Evolutionary conservation across 2,329 filamentous ascomycete species (phyloP).

Genomic region (Fusarium incarnatum): DNA sequence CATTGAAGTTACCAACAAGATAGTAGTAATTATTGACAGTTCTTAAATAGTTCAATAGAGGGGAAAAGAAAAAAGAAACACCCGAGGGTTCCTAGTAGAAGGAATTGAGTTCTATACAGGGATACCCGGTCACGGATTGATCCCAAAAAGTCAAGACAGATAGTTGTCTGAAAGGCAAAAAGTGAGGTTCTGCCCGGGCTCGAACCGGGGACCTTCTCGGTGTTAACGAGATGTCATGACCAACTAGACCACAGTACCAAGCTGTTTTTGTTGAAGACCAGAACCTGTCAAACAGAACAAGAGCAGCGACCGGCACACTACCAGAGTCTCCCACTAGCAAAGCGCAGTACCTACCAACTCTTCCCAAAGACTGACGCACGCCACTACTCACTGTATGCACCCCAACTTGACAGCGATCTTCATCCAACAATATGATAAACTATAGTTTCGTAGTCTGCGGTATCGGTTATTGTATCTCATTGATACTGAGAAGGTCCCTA

Average conservation of each 20-base stretch:
- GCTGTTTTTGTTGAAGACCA: neutral
- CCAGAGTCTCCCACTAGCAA: neutral
- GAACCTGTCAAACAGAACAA: rapidly evolving
- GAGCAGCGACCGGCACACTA: rapidly evolving
- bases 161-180: neutral
- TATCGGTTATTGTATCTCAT: conserved; percentile 12
- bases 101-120: too few species aligned
- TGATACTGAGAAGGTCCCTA: conserved; percentile 43
- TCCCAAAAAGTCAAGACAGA: neutral
- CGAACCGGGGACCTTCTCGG: neutral
- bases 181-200: neutral
- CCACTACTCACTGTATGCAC: neutral
- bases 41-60: too few species aligned
- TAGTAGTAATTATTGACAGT: neutral
- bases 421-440: neutral
- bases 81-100: too few species aligned
- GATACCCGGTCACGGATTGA: neutral
- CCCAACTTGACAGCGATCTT: neutral
- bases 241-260: neutral
- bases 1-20: too few species aligned
- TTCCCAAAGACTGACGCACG: neutral
- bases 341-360: neutral
- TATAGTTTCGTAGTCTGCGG: conserved; percentile 35
- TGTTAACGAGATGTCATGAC: neutral
- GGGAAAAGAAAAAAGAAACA: too few species aligned